Base-by-base conservation (phyloP, 163 green algal species). In the Scenedesmus sp. region DNA sequence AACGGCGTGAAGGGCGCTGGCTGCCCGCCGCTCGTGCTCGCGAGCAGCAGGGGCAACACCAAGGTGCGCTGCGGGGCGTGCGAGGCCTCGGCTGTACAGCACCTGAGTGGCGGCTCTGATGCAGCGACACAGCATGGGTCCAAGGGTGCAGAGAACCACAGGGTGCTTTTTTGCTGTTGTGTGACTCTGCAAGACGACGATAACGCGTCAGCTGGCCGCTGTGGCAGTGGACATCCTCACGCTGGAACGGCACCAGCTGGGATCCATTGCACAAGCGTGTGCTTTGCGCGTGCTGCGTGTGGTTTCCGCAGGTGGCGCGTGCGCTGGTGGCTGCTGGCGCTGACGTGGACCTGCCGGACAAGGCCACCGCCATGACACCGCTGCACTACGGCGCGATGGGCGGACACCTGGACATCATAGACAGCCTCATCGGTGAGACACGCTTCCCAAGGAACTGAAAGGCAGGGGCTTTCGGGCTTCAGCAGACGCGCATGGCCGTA, bases 291-390 rank as follows among this genome's bases (percentile, higher is more conserved):
- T 53, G 46, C 46, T 53, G 46, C 46, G 7, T 53, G 6, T 65
- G 13, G 3, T 24, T 65, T 65, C 18, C 53, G 73, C 56, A 87
- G 82, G 82, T 87, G 10, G 53, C 37, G 3, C 33, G 35, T 43
- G 82, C 82, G 33, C 35, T 87, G n/a, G n/a, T 88, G 44, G 37
- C 83, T 81, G 83, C 83, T 81, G 83, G 83, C 44, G 83, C 83
- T 88, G 83, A 88, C 42, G 24, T 81, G 12, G 83, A 88, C 40
- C 37, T 88, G 22, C 83, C 83, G 12, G 83, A 88, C 59, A 88
- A 88, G 83, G 26, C 24, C 37, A 88, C 9, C n/a, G 37, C 56
- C 22, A 80, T 81, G 83, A 88, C 83, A 6, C 83, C 83, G 2
- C 37, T 88, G 83, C 83, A 88, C 49, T 88, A 88, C 26, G 83